Base-by-base conservation (phyloP, 352 stramenopile species). In the Phytopythium ostracodes region DNA sequence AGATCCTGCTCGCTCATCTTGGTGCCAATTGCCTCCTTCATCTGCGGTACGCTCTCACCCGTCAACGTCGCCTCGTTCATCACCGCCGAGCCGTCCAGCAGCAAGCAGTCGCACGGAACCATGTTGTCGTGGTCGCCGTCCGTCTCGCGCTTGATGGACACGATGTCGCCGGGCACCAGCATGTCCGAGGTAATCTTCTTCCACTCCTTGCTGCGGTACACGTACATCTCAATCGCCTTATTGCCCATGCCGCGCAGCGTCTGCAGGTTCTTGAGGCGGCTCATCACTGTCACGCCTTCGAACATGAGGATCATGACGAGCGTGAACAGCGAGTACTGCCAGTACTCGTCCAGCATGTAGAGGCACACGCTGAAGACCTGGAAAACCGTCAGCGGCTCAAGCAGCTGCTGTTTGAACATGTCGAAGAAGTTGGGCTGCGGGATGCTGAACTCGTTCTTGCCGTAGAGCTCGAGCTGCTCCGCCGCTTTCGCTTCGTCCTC, bases 341-440 rank as follows among this genome's bases (percentile, higher is more conserved):
- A 99, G 82, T 99, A 99, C 73, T 99, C 98, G 77, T 99, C 98
- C 17, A 99, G 80, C 78, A 94, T 98, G 90, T 98, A 99, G 25
- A 99, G 76, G 27, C 96, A 82, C 20, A 99, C 96, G 69, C 96
- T 99, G 54, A 99, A 97, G 55, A 99, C 82, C 86, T 99, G 98
- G 74, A 99, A 99, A 1, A 99, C 84, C 60, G 98, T 99, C 46
- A 99, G 94, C 20, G 98, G 98, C 66, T 98, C 96, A 14, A 99
- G 73, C 22, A 98, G 68, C 77, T 99, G 98, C 76, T 99, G 93
- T 66, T 94, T 89, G 62, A 99, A 98, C 71, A 99, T 90, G 62
- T 97, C 90, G 27, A 97, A 46, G 64, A 99, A 99, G 56, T 96
- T 89, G 3, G 97, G 97, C 66, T 98, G 81, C 46, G 96, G 91